These are phyloP conservation scores for Monosporascus sp. DNA, from an alignment of 2,329 filamentous ascomycete species.

Conservation along the genomic window DNA sequence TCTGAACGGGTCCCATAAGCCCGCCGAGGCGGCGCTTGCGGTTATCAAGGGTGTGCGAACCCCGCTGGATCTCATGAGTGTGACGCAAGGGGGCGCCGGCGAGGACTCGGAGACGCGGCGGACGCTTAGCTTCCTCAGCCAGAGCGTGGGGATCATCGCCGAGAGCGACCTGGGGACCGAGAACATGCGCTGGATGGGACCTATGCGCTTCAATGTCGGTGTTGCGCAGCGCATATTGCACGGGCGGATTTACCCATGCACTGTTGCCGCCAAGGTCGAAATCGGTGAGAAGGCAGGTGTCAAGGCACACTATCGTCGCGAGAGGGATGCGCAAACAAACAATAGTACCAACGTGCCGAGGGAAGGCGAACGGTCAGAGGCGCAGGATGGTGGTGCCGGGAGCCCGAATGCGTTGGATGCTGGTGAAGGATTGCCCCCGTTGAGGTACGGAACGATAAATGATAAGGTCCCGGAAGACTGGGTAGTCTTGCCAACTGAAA, in stretches of 20 bases:
- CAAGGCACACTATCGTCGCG: slow-evolving; percentile 62
- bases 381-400: slow-evolving; percentile 6
- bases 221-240: slow-evolving; percentile 71
- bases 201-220: slow-evolving; percentile 77
- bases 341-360: slow-evolving; percentile 18
- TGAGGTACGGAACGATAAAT: slow-evolving; percentile 75
- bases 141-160: slow-evolving; percentile 83
- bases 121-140: slow-evolving; percentile 82
- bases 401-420: slow-evolving; percentile 18
- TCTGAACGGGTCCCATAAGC: slow-evolving; percentile 72
- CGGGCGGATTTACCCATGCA: slow-evolving; percentile 79
- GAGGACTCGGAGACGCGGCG: slow-evolving; percentile 31
- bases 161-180: slow-evolving; percentile 89
- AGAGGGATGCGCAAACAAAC: slow-evolving; percentile 15
- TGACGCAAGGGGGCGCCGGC: slow-evolving; percentile 70
- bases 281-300: slow-evolving; percentile 70
- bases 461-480: slow-evolving; percentile 74
- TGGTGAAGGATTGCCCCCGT: slow-evolving; percentile 58
- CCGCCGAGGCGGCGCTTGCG: slow-evolving; percentile 71
- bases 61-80: slow-evolving; percentile 76
- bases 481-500: slow-evolving; percentile 67
- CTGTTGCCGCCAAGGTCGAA: slow-evolving; percentile 79
- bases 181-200: slow-evolving; percentile 88
- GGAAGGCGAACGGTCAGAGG: slow-evolving; percentile 14
- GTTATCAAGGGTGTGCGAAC: slow-evolving; percentile 86